Evolutionary conservation across 345 rosid species (phyloP), one percentile per base, ranked within the genome.

Genomic region (Iberis pinnata): DNA sequence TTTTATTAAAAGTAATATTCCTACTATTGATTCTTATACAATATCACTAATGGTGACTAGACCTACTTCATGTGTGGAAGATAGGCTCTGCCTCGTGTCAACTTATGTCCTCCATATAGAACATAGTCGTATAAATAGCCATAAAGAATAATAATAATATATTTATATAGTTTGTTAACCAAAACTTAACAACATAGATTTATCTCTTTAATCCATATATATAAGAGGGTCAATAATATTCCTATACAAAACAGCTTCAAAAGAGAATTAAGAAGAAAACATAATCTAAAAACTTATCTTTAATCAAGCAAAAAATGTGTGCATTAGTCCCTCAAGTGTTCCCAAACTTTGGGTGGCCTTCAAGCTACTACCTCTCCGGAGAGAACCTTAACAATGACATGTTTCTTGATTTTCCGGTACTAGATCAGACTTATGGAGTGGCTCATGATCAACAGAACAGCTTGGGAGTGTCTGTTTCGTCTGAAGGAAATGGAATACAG

Each of bases 281-380:
- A 32, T 1, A 39, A 35, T 18, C 33, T 17, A 52, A 24, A 32
- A 50, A 36, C 41, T 55, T 3, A 1, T 38, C 55, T 6, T 5
- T 12, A 32, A 40, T 39, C 4, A 48, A 56, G 20, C 13, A 20
- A 52, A n/a, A 16, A 9, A 66, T 67, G 71, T 54, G 65, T 53
- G 61, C 71, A 17, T 53, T 67, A 33, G 56, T 40, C 15, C 65
- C 65, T 45, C 51, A 49, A 16, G 39, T 60, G 45, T 39, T 67
- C 65, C 50, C 50, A 20, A 39, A 53, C 65, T 67, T 53, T 9
- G 51, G 66, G 4, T 59, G 71, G 66, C 61, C 65, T 2, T 47
- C 45, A 2, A 53, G 56, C 60, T 59, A 38, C 36, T 53, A 53
- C 43, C 3, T 1, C 4, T 50, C 27, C 33, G 56, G 61, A 46